These are phyloP conservation scores for Phoma herbarum DNA, from an alignment of 2,329 filamentous ascomycete species.

Conservation along the genomic window DNA sequence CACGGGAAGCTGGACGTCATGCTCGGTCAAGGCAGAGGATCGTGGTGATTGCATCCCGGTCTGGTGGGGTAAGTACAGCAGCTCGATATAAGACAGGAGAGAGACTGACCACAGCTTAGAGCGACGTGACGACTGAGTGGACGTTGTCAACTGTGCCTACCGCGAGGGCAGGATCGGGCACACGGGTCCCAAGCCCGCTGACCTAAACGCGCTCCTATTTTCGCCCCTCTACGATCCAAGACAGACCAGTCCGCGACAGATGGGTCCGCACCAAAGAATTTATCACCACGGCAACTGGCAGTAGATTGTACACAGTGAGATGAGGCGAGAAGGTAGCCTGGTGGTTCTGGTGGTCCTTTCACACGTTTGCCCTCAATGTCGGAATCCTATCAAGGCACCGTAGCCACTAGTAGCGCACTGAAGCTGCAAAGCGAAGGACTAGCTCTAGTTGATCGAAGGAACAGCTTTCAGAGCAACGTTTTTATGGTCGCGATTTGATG, in stretches of 20 bases:
- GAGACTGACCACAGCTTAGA: background rate
- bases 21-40: background rate
- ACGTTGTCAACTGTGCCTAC: conserved; percentile 6
- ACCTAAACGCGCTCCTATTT: background rate
- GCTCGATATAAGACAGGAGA: no score
- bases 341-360: no score
- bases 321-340: no score
- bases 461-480: no score
- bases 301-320: background rate
- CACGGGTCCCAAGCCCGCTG: background rate
- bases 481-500: no score
- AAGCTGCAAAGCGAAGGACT: no score
- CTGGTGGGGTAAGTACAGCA: conserved; percentile 4
- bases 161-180: background rate
- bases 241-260: no score
- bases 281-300: background rate
- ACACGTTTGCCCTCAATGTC: no score
- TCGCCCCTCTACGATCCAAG: background rate
- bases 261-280: background rate
- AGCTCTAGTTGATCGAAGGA: no score
- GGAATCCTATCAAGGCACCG: no score
- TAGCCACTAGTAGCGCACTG: no score
- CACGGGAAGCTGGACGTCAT: background rate
- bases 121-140: background rate
- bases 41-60: conserved; percentile 4